Evolutionary conservation across 2,329 filamentous ascomycete species (phyloP), one percentile per base, ranked within the genome.

Genomic region (Falciphora oryzae): DNA sequence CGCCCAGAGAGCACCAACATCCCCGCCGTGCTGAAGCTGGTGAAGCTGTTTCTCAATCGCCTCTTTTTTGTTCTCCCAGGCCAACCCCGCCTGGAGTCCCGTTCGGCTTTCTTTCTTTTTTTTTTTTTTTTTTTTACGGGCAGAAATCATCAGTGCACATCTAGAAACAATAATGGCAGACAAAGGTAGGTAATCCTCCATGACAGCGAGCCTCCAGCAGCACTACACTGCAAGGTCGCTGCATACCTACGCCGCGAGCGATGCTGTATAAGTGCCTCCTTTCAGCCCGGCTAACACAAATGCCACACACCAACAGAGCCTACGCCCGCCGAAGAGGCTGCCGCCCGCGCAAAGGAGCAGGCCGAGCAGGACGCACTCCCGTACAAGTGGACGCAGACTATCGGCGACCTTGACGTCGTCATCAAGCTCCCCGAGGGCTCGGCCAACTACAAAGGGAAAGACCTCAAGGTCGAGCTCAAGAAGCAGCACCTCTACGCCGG

Each of bases 331-430:
- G 81, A 86, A 68, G 79, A 82, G 69, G 86, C 83, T 14, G 85
- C 85, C 27, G 82, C 84, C 65, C 81, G 80, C 69, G 89, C 87
- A 67, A 88, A 89, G 75, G 93, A 99, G 80, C 82, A 85, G 65
- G 90, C 89, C 71, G 95, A 99, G 80, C 95, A 99, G 81, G 90
- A 88, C 57, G 86, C 89, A 29, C 88, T 99, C 57, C 95, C 95
- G 0, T 99, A 99, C 87, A 95, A 96, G 80, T 99, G 95, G 95
- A 90, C 85, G 14, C 95, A 99, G 80, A 93, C 90, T 29, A 97
- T 99, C 75, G 84, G 83, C 70, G 95, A 98, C 74, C 80, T 97
- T 66, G 92, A 97, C 74, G 79, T 98, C 72, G 89, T 84, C 62
- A 84, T 96, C 66, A 81, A 85, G 32, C 87, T 99, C 0, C 90